Evolutionary conservation across 2,329 filamentous ascomycete genomes (phyloP), one percentile per base, ranked within the genome.

Genomic region (Fusarium tupiense): DNA sequence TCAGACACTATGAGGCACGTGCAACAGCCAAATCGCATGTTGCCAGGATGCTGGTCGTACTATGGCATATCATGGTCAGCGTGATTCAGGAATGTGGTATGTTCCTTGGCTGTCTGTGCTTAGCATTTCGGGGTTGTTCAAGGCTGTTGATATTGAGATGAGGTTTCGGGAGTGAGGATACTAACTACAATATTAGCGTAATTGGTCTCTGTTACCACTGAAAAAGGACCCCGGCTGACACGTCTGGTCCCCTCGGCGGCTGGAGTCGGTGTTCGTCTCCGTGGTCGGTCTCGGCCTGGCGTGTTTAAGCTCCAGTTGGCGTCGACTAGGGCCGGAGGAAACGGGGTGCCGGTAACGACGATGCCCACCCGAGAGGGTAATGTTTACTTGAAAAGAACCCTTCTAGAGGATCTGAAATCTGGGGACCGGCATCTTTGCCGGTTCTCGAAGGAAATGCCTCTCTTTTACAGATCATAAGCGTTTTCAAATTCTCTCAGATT

Each of bases 21-120:
- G 76, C 69, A 69, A 61, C 53, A 56, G 38, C 59, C 72, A 66
- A 77, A 76, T 78, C 68, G 75, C 72, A 74, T 65, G 75, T 74
- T 76, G 68, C 61, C 40, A 64, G 67, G 69, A 68, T 71, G 50
- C 44, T 69, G 71, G 70, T 75, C 72, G 64, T 75, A 67, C 72
- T 75, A 75, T 75, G 58, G 26, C 37, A 71, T 69, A 50, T 53
- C 40, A 38, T 67, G 57, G 37, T 40, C 37, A 64, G 46, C 37
- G 44, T 65, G 22, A 24, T 57, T 68, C 58, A 57, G 40, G 57
- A 49, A 60, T 62, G 62, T 56, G 47, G 33, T 46, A 53, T 43
- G 38, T 41, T 50, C 43, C 62, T 59, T 69, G 59, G 37, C 44
- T 64, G 57, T 57, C 71, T 50, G 59, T 74, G 62, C 63, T 64